These are phyloP conservation scores for Pythium utonaiense DNA, from an alignment of 352 stramenopile genomes.

Conservation along the genomic window DNA sequence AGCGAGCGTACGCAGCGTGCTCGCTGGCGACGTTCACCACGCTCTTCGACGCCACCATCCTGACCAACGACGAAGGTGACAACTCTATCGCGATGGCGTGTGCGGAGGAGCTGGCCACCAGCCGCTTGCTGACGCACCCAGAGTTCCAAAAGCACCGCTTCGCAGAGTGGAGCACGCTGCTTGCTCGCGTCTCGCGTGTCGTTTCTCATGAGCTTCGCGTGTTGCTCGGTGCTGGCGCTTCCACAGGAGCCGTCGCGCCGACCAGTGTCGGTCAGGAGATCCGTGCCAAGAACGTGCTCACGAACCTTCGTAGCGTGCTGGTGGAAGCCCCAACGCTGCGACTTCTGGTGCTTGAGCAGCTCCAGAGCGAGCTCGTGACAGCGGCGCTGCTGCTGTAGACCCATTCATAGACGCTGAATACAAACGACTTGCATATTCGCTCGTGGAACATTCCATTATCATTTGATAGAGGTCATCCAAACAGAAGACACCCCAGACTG, in stretches of 20 bases:
- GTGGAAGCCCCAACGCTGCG: constrained; percentile 43
- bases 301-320: constrained; percentile 25
- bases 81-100: constrained; percentile 22
- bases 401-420: no score
- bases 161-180: constrained; percentile 39
- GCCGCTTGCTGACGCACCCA: constrained; percentile 35
- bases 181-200: constrained; percentile 31
- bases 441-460: constrained; percentile 1
- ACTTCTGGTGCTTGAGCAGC: constrained; percentile 32
- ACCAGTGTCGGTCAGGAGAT: constrained; percentile 9
- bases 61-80: background rate
- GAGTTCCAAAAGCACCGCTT: constrained; percentile 59
- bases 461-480: background rate
- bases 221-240: background rate
- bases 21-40: constrained; percentile 37
- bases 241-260: background rate
- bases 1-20: constrained; percentile 30
- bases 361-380: constrained; percentile 5
- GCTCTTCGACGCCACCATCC: constrained; percentile 17
- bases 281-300: constrained; percentile 14
- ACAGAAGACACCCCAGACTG: background rate
- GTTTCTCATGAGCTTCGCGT: constrained; percentile 19
- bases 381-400: constrained; percentile 13
- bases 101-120: constrained; percentile 35
- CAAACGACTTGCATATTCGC: no score